Base-by-base conservation (phyloP, 2,329 filamentous ascomycete species). In the Didymella pinodella region DNA sequence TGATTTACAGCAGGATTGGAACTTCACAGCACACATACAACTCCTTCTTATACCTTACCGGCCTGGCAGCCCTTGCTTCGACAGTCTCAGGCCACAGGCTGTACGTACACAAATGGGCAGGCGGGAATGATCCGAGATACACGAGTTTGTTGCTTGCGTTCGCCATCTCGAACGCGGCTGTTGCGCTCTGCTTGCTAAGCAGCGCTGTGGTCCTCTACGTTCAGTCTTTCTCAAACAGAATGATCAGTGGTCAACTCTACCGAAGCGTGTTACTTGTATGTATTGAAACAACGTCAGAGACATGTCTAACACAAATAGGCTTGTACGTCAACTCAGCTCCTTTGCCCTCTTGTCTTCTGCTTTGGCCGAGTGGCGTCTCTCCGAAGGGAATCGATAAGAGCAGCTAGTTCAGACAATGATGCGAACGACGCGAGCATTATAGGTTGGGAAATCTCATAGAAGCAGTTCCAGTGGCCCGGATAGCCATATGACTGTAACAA, bases 251-350 rank as follows among this genome's bases (percentile, higher is more conserved):
- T 7, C 31, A n/a, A 48, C 45, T 48, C 14, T 36, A 36, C 18
- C 45, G 18, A 48, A 48, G 45, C 31, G 11, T 48, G 29, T 48
- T 36, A 48, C 45, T 48, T 29, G 41, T 44, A 44, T 44, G 41
- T 44, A 44, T 28, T 16, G 25, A n/a, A 28, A 44, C 25, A 44
- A 16, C 14, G 20, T 29, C 16, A 44, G 41, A 44, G 41, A 28
- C 12, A 28, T 44, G n/a, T 44, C 41, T 44, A 48, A 48, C 31
- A 36, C 14, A n/a, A 36, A 36, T 8, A 48, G 29, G 45, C 45
- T 36, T 48, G 45, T 36, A 48, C 31, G 14, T 48, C 11, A 11
- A 48, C 45, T 48, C 45, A 48, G 14, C 45, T 48, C 20, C 20
- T 48, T 14, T 48, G 45, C 45, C 45, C 45, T 14, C 20, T 48